Evolutionary conservation across 1,284 basidiomycete species (phyloP).

Genomic region (Ceraceosorus guamensis): DNA sequence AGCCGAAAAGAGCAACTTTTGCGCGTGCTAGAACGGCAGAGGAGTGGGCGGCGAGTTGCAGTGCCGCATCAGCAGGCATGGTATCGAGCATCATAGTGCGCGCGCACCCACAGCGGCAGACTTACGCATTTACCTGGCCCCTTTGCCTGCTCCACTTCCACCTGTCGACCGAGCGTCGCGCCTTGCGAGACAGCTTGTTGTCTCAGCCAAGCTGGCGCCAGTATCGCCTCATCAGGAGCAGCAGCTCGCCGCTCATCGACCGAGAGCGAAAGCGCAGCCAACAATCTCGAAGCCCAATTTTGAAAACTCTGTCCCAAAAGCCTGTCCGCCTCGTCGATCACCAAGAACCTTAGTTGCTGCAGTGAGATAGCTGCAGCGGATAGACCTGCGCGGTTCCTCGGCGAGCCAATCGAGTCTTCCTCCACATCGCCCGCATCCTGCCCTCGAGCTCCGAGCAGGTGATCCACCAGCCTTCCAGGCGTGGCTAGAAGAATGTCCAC

Average conservation of each 20-base stretch:
- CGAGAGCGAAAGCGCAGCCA: constrained; percentile 26
- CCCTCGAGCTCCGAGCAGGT: constrained; percentile 68
- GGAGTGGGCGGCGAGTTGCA: not conserved
- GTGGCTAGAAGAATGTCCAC: constrained; percentile 93
- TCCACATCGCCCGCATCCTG: no score
- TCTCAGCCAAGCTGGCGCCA: not conserved
- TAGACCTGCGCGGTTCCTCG: no score
- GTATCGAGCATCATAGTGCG: no score
- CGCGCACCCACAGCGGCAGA: no score
- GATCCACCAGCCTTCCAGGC: constrained; percentile 88
- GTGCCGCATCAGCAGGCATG: not conserved
- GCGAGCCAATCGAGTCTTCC: no score
- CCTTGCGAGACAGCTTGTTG: not conserved
- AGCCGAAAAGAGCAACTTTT: constrained; percentile 93
- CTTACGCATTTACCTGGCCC: no score
- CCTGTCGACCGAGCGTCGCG: not conserved
- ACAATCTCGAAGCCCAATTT: constrained; percentile 61
- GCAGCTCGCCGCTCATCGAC: no score
- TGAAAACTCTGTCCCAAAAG: constrained; percentile 91
- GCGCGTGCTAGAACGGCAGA: constrained; percentile 45
- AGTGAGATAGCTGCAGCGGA: no score
- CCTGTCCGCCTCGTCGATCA: constrained; percentile 96
- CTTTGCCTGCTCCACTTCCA: not conserved
- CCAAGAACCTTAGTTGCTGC: constrained; percentile 86
- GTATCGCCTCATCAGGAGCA: not conserved